phyloP scores from a whole-genome alignment of 257 asterid genomes.

The Prunella vulgaris region DNA sequence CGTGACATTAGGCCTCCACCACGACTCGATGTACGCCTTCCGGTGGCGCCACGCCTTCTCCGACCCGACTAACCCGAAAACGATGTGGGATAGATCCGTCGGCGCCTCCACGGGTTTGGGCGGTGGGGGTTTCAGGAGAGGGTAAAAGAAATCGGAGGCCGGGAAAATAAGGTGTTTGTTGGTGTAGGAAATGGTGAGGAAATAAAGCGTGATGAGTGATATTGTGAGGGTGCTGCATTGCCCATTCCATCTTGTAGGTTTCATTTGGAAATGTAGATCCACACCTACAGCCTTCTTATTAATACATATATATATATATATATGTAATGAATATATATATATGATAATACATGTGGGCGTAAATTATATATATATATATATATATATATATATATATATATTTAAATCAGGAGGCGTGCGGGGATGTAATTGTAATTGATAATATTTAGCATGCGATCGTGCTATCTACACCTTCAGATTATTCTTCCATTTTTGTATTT shows the following conservation, averaged over 20 bases:
- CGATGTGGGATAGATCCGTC: slow-evolving; percentile 41
- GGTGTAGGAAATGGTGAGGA: slow-evolving; percentile 17
- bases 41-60: slow-evolving; percentile 44
- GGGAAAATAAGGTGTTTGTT: slow-evolving; percentile 21
- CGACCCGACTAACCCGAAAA: slow-evolving; percentile 55
- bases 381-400: no score
- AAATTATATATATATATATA: background rate
- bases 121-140: slow-evolving; percentile 5
- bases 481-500: background rate
- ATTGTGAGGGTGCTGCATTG: slow-evolving; percentile 29
- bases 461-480: background rate
- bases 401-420: no score
- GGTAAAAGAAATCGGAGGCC: slow-evolving; percentile 21
- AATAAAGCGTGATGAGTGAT: slow-evolving; percentile 20
- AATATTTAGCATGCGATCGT: background rate
- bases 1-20: slow-evolving; percentile 68
- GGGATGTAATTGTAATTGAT: no score
- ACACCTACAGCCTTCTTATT: no score
- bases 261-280: background rate
- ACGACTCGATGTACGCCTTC: slow-evolving; percentile 45
- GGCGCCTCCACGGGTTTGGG: no score
- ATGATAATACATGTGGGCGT: background rate
- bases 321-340: no score
- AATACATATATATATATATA: no score
- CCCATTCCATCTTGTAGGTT: background rate